Evolutionary conservation across 2,329 filamentous ascomycete genomes (phyloP).

Genomic region (Curvularia sp.): DNA sequence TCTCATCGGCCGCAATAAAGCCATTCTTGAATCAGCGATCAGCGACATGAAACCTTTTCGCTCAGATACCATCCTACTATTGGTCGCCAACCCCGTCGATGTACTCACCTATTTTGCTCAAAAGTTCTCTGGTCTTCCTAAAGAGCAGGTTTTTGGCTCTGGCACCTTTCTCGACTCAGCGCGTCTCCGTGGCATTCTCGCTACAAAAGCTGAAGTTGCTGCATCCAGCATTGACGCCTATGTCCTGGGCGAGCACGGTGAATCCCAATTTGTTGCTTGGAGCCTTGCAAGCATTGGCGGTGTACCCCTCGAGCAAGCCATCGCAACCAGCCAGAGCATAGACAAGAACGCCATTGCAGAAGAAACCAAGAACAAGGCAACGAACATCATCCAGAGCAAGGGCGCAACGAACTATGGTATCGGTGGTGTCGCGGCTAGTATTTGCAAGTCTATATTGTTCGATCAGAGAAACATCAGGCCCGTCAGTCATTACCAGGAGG

Average conservation of each 20-base stretch:
- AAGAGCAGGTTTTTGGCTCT: conserved; percentile 28
- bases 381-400: conserved; percentile 27
- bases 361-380: conserved; percentile 26
- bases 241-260: conserved; percentile 30
- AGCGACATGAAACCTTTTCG: conserved; percentile 31
- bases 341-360: conserved; percentile 20
- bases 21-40: conserved; percentile 30
- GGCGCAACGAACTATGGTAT: conserved; percentile 33
- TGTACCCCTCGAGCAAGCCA: conserved; percentile 10
- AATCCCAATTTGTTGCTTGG: conserved; percentile 30
- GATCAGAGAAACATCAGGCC: conserved; percentile 24
- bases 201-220: conserved; percentile 20
- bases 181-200: conserved; percentile 26
- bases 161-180: conserved; percentile 33
- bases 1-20: conserved; percentile 30
- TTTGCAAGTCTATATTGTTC: conserved; percentile 25
- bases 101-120: conserved; percentile 31
- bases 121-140: conserved; percentile 20
- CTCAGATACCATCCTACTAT: conserved; percentile 23
- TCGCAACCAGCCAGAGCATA: neutral
- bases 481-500: conserved; percentile 26
- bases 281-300: conserved; percentile 21
- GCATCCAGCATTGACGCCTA: conserved; percentile 25
- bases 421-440: conserved; percentile 26
- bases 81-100: conserved; percentile 36